Evolutionary conservation across 345 rosid genomes (phyloP), one percentile per base, ranked within the genome.

Genomic region (Carallia brachiata): DNA sequence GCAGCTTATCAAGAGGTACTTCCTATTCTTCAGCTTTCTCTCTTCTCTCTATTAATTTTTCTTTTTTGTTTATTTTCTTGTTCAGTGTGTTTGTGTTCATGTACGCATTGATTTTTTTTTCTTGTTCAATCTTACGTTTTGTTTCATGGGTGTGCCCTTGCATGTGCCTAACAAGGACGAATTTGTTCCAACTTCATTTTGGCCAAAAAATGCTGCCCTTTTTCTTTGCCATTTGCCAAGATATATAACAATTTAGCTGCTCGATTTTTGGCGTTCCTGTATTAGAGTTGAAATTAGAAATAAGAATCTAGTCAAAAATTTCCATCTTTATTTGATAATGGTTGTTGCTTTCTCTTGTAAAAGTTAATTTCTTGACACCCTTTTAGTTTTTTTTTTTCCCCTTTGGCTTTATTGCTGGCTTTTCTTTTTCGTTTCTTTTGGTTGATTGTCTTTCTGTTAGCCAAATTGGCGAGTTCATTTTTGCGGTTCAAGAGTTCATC

Each of bases 311-410:
- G 7, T 28, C 40, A 31, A 67, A 72, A 57, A 61, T 52, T 40
- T 62, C 36, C 54, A 39, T 55, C 7, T 48, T 71, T 63, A 63
- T 40, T 23, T 54, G n/a, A 30, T 63, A 18, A 54, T 71, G 63
- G 37, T 56, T 5, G 39, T 19, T 30, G 16, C 13, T 48, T 27
- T 62, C 48, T 44, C 72, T 36, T 7, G 44, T 32, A 15, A 53
- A 73, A 74, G 77, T 48, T 74, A 64, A 68, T 74, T 74, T 68
- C 63, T 62, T 68, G 52, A 62, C 31, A 9, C 28, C 66, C 73
- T 68, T 68, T 74, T 61, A 36, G 39, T 59, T 66, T 59, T 72
- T 72, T 65, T 36, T 53, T 34, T 23, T 54, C 6, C 23, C 23
- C 78, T 67, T 68, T 77, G 39, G 17, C 71, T 54, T 47, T 52